These are phyloP conservation scores for Colletotrichum liaoningense DNA, from an alignment of 2,329 filamentous ascomycete genomes.

Conservation along the genomic window DNA sequence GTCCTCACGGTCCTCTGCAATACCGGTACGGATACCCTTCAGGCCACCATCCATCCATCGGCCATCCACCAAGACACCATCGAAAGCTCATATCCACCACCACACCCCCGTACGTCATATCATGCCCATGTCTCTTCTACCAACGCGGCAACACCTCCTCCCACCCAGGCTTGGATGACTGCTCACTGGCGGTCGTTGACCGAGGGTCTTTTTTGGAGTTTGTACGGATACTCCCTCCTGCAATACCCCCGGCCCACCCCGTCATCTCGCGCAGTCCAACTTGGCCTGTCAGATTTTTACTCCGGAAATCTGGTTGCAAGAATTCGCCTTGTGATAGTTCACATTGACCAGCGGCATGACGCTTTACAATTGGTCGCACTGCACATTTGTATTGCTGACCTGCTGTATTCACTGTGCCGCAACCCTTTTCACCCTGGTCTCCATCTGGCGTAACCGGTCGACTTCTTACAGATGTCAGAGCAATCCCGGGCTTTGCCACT, in stretches of 20 bases:
- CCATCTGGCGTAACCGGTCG: constrained; percentile 14
- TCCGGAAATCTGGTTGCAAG: constrained; percentile 29
- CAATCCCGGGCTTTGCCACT: background rate
- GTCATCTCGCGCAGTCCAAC: constrained; percentile 28
- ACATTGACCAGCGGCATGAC: background rate
- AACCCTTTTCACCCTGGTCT: constrained; percentile 5
- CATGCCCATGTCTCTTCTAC: constrained; percentile 20
- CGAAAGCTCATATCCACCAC: background rate
- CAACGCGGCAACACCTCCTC: background rate
- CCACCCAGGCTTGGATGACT: constrained; percentile 4
- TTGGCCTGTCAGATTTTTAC: constrained; percentile 33
- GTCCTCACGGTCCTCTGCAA: background rate
- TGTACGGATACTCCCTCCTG: constrained; percentile 11
- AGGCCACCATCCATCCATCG: background rate
- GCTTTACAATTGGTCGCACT: constrained; percentile 12
- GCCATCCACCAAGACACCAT: background rate
- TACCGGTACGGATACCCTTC: background rate
- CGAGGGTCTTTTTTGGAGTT: constrained; percentile 25
- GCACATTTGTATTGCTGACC: constrained; percentile 29
- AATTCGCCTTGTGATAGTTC: constrained; percentile 26
- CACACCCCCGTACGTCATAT: constrained; percentile 24
- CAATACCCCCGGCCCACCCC: constrained; percentile 24
- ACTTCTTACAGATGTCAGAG: constrained; percentile 25
- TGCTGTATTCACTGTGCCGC: constrained; percentile 10
- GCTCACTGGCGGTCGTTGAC: constrained; percentile 28